phyloP scores from a whole-genome alignment of 768 basidiomycete genomes.

The Kwoniella newhampshirensis region DNA sequence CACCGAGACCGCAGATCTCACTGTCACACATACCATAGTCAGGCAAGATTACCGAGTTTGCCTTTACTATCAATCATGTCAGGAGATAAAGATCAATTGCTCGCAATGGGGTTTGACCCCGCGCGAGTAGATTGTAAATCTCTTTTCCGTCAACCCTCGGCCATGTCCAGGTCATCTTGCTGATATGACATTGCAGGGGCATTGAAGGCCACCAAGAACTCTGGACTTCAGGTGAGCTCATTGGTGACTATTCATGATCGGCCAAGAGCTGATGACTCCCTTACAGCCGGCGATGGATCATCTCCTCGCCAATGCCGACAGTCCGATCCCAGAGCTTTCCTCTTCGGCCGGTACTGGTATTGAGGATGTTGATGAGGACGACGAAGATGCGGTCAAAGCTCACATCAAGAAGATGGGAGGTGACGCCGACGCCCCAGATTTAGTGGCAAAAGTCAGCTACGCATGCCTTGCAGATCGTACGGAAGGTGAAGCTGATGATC shows the following conservation, averaged over 20 bases:
- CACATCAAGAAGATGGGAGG: conserved; percentile 57
- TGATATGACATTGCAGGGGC: conserved; percentile 69
- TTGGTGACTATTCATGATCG: conserved; percentile 62
- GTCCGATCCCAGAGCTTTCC: conserved; percentile 62
- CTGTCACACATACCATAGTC: too few relatives aligned
- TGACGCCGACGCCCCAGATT: conserved; percentile 22
- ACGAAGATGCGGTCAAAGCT: conserved; percentile 58
- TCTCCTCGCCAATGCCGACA: conserved; percentile 73
- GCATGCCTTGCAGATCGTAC: background rate
- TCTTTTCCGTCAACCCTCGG: conserved; percentile 8
- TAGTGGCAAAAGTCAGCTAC: conserved; percentile 47
- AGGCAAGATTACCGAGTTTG: too few relatives aligned
- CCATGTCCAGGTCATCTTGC: conserved; percentile 10
- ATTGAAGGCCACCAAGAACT: conserved; percentile 73
- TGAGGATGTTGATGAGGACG: conserved; percentile 70
- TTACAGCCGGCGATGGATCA: conserved; percentile 67
- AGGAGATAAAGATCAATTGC: conserved; percentile 55
- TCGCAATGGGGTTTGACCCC: conserved; percentile 83
- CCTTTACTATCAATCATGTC: conserved; percentile 29
- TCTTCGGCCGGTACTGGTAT: conserved; percentile 49
- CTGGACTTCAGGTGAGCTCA: conserved; percentile 67
- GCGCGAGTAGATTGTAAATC: conserved; percentile 79
- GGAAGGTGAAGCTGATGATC: background rate
- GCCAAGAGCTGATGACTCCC: conserved; percentile 17
- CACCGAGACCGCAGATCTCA: too few relatives aligned